Conservation (phyloP, 2,329 filamentous ascomycete species). For the Bimuria novae-zelandiae region DNA sequence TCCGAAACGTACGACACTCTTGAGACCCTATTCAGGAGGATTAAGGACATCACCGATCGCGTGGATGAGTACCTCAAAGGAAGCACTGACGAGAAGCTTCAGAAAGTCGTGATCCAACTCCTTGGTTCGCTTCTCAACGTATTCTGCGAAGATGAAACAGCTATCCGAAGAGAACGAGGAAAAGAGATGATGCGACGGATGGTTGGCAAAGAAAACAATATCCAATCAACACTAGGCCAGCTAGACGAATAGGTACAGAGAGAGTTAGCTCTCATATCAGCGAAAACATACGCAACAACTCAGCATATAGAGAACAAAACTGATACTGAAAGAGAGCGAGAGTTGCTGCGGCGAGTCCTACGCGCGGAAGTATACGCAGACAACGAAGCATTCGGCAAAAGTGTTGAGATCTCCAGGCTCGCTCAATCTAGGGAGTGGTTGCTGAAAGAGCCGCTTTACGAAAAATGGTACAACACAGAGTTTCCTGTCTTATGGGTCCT, state of each 20-base stretch:
- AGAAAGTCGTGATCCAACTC: not conserved
- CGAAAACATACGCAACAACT: conserved; percentile 1
- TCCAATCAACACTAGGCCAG: not conserved
- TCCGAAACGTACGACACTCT: conserved; percentile 4
- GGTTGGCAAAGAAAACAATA: conserved; percentile 3
- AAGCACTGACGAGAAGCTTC: conserved; percentile 4
- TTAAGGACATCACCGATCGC: conserved; percentile 3
- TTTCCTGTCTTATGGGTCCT: not conserved
- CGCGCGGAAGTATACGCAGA: not conserved
- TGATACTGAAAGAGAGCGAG: not conserved
- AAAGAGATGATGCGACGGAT: conserved; percentile 3
- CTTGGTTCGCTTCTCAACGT: conserved; percentile 6
- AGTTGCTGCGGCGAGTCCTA: not conserved
- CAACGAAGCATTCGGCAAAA: not conserved
- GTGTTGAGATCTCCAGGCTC: not conserved
- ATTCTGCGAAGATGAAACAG: conserved; percentile 3
- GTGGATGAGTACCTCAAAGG: conserved; percentile 1
- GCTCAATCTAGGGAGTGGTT: not conserved
- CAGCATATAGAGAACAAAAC: not conserved
- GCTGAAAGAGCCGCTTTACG: not conserved
- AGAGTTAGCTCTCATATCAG: not conserved
- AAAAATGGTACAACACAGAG: not conserved
- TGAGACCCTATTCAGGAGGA: conserved; percentile 5
- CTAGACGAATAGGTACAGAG: conserved; percentile 1
- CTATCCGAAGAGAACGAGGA: not conserved